Conservation (phyloP, 495 filamentous ascomycete genomes). For the Aspergillus bridgeri region DNA sequence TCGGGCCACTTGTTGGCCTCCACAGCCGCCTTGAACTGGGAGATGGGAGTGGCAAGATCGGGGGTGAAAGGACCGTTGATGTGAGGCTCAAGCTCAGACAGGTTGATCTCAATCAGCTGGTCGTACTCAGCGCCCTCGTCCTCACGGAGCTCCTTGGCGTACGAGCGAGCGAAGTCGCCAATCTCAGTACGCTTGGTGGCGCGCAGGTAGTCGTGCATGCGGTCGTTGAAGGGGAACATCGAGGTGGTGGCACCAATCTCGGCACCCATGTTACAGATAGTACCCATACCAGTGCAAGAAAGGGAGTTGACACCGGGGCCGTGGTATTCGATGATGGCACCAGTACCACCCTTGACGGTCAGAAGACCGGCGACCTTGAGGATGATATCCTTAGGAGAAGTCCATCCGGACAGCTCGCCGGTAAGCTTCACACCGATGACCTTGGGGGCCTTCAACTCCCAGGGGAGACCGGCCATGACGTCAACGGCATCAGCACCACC, state of each 20-base stretch:
- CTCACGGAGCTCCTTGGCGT: slow-evolving; percentile 81
- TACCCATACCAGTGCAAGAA: slow-evolving; percentile 66
- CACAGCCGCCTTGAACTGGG: slow-evolving; percentile 93
- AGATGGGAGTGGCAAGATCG: slow-evolving; percentile 96
- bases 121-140: slow-evolving; percentile 97
- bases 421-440: slow-evolving; percentile 94
- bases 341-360: slow-evolving; percentile 97
- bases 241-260: slow-evolving; percentile 97
- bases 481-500: slow-evolving; percentile 99
- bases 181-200: slow-evolving; percentile 91
- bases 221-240: slow-evolving; percentile 98
- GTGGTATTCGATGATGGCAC: slow-evolving; percentile 93
- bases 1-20: slow-evolving; percentile 94
- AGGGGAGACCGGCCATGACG: slow-evolving; percentile 96
- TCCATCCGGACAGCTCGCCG: slow-evolving; percentile 88
- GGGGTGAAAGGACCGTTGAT: slow-evolving; percentile 99
- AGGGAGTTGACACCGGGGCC: slow-evolving; percentile 76
- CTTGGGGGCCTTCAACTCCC: slow-evolving; percentile 98
- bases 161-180: slow-evolving; percentile 81
- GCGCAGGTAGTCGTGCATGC: slow-evolving; percentile 91
- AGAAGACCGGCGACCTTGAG: slow-evolving; percentile 96
- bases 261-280: slow-evolving; percentile 79
- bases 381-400: slow-evolving; percentile 92
- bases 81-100: slow-evolving; percentile 91
- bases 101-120: slow-evolving; percentile 92